Conservation (phyloP, 768 basidiomycete genomes). For the Tricholoma flavovirens region DNA sequence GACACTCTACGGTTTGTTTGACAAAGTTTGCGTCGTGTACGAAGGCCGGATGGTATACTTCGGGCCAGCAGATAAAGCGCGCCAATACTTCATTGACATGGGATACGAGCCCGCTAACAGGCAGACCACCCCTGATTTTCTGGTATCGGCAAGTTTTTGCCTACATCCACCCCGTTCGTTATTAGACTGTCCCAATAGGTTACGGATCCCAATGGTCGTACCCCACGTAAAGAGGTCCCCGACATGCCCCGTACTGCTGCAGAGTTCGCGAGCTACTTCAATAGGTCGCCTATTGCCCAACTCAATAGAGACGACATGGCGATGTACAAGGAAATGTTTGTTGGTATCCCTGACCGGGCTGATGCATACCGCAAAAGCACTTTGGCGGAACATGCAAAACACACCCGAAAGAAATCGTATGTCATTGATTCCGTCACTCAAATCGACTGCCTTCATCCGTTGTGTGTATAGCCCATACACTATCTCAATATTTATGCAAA, state of each 20-base stretch:
- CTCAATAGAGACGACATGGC: constrained; percentile 42
- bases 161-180: neutral
- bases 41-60: constrained; percentile 76
- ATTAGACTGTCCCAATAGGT: constrained; percentile 14
- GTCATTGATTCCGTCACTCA: neutral
- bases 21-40: constrained; percentile 75
- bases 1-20: constrained; percentile 51
- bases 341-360: constrained; percentile 36
- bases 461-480: constrained; percentile 30
- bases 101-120: constrained; percentile 53
- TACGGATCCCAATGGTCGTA: constrained; percentile 54
- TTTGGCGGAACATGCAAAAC: constrained; percentile 44
- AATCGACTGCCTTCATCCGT: neutral
- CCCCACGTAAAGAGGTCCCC: constrained; percentile 27
- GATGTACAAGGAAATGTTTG: constrained; percentile 38
- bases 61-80: constrained; percentile 58
- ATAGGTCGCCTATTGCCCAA: constrained; percentile 24
- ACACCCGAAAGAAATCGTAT: constrained; percentile 9
- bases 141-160: constrained; percentile 42
- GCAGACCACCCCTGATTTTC: constrained; percentile 62
- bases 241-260: constrained; percentile 37
- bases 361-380: constrained; percentile 40
- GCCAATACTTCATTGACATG: constrained; percentile 71
- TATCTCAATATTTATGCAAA: constrained; percentile 32
- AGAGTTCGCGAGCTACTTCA: constrained; percentile 39